Percentiles rank a stretch among this genome's conserved stretches.
These are phyloP conservation scores for Phaeosphaeriaceae sp. DNA, from an alignment of 2,329 filamentous ascomycete genomes.

Conservation along the genomic window DNA sequence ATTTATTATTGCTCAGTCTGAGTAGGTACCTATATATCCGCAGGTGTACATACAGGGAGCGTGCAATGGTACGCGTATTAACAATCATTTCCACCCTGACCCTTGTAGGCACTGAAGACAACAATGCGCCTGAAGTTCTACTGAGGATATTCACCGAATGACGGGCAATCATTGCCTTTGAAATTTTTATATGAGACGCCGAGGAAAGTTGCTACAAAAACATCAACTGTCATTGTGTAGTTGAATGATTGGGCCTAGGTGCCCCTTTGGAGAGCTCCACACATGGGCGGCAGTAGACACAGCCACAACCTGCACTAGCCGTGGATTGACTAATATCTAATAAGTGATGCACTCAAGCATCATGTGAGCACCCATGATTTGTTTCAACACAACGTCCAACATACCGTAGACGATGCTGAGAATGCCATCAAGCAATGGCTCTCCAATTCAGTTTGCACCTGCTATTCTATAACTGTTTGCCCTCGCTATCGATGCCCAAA, in stretches of 20 bases:
- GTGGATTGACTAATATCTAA: no score
- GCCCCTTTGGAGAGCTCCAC: slow-evolving; percentile 15
- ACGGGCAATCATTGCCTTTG: background rate
- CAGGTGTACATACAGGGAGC: no score
- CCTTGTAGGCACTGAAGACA: no score
- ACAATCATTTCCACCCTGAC: no score
- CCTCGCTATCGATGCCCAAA: background rate
- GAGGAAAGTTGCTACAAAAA: slow-evolving; percentile 6
- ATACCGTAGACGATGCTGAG: background rate
- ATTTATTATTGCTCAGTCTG: no score
- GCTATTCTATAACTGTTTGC: background rate
- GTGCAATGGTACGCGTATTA: no score
- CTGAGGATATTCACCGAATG: background rate
- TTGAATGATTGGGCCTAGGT: slow-evolving; percentile 2
- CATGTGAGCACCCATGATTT: slow-evolving; percentile 7
- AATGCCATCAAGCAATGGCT: background rate
- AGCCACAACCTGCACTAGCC: slow-evolving; percentile 27
- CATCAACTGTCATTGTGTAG: background rate
- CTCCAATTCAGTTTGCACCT: background rate
- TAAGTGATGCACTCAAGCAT: background rate
- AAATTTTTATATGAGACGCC: background rate
- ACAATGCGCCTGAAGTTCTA: background rate
- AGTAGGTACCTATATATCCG: no score
- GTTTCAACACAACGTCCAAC: background rate
- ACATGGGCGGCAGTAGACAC: slow-evolving; percentile 14